A percentile compares a stretch with the other conserved stretches of the same genome.
Evolutionary conservation across 2,329 filamentous ascomycete genomes (phyloP).

Genomic region (Fusarium sp.): DNA sequence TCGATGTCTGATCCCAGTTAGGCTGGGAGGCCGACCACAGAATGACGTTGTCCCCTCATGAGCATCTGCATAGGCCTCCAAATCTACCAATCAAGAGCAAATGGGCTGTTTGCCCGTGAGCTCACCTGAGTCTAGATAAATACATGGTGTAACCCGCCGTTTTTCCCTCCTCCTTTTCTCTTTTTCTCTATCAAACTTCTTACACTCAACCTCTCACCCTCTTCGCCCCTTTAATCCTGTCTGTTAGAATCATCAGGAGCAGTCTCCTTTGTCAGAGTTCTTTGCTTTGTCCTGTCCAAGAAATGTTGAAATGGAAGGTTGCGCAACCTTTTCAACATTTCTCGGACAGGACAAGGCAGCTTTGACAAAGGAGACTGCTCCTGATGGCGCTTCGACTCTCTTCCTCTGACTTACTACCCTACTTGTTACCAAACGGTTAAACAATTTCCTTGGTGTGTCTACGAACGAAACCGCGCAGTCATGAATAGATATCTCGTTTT

Average conservation of each 20-base stretch:
- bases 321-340: background rate
- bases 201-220: background rate
- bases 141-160: background rate
- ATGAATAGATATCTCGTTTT: background rate
- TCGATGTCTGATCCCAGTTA: background rate
- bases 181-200: constrained; percentile 1
- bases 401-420: background rate
- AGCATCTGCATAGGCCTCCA: constrained; percentile 28
- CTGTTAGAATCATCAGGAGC: constrained; percentile 4
- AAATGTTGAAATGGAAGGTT: no score
- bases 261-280: background rate
- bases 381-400: constrained; percentile 11
- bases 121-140: constrained; percentile 10
- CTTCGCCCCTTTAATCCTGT: background rate
- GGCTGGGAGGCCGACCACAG: constrained; percentile 24
- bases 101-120: background rate
- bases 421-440: no score
- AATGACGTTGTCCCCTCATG: constrained; percentile 15
- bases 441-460: background rate
- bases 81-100: constrained; percentile 21
- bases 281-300: background rate
- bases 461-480: background rate
- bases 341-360: no score
- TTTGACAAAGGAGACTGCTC: background rate
- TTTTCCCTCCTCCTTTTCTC: background rate